A percentile compares a stretch with the other conserved stretches of the same genome.
Conservation (phyloP, 169 alveolate genomes). For the Cryptosporidium andersoni region DNA sequence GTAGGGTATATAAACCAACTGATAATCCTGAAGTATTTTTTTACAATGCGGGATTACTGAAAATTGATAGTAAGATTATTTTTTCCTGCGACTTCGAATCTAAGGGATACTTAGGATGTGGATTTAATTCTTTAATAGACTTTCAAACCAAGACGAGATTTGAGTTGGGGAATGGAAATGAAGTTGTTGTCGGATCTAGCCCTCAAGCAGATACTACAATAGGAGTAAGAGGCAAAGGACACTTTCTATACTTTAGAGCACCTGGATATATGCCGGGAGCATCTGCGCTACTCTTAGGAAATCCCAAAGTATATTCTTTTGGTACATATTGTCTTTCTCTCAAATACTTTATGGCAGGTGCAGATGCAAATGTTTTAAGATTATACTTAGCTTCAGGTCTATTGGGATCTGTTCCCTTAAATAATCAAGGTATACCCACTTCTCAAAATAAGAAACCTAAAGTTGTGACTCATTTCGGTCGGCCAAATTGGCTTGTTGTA, state of each 20-base stretch:
- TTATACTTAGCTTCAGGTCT: conserved; percentile 73
- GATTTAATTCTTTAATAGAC: conserved; percentile 47
- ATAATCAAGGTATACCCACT: conserved; percentile 13
- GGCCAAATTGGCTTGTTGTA: conserved; percentile 75
- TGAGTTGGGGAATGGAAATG: conserved; percentile 62
- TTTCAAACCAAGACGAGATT: conserved; percentile 57
- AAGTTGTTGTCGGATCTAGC: conserved; percentile 71
- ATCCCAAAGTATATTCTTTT: conserved; percentile 72
- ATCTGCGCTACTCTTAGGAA: conserved; percentile 72
- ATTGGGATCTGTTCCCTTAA: conserved; percentile 33
- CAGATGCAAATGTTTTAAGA: conserved; percentile 75
- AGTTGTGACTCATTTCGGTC: conserved; percentile 72
- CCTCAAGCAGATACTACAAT: conserved; percentile 75
- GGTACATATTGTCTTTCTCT: conserved; percentile 74
- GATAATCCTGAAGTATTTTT: neutral
- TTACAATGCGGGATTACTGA: conserved; percentile 39
- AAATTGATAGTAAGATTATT: neutral
- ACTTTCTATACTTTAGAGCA: conserved; percentile 73
- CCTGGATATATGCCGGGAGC: conserved; percentile 79
- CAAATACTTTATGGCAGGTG: conserved; percentile 77
- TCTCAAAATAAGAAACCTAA: conserved; percentile 4
- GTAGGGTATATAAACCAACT: conserved; percentile 23
- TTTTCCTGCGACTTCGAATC: conserved; percentile 39
- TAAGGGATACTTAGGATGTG: conserved; percentile 58
- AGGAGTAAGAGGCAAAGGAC: conserved; percentile 71